Evolutionary conservation across 2,329 filamentous ascomycete species (phyloP).

Genomic region (Epichloe uncinata): DNA sequence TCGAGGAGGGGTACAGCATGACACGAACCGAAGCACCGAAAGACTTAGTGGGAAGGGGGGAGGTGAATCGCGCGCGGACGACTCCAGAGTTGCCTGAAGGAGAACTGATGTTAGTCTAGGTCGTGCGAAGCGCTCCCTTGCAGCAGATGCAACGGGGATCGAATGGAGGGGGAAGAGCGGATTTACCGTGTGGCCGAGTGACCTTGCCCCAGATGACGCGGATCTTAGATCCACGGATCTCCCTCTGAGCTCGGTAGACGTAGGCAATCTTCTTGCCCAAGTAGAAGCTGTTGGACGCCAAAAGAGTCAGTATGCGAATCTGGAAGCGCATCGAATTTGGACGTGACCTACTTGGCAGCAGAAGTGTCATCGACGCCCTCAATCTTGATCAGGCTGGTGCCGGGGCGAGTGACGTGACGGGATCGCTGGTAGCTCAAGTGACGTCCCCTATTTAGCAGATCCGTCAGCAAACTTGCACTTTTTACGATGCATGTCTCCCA

Average conservation of each 20-base stretch:
- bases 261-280: conserved; percentile 97
- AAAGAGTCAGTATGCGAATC: conserved; percentile 13
- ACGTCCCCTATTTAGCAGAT: conserved; percentile 55
- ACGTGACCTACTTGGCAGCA: conserved; percentile 61
- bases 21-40: conserved; percentile 93
- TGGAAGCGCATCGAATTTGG: background rate
- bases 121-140: background rate
- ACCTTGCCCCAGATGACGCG: conserved; percentile 99
- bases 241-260: conserved; percentile 91
- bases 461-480: conserved; percentile 1
- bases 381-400: conserved; percentile 93
- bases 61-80: conserved; percentile 93
- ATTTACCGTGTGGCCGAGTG: conserved; percentile 82
- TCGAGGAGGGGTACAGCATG: conserved; percentile 96
- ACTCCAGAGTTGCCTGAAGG: conserved; percentile 82
- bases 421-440: conserved; percentile 96
- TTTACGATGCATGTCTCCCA: background rate
- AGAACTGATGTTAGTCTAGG: background rate
- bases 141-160: background rate
- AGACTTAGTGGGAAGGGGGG: conserved; percentile 90
- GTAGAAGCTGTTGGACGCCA: conserved; percentile 57
- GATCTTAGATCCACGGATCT: conserved; percentile 96
- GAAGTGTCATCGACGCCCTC: conserved; percentile 90
- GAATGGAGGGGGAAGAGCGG: background rate
- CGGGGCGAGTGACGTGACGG: conserved; percentile 81